Conservation (phyloP, 2,329 filamentous ascomycete species). For the Hymenoscyphus fraxineus region DNA sequence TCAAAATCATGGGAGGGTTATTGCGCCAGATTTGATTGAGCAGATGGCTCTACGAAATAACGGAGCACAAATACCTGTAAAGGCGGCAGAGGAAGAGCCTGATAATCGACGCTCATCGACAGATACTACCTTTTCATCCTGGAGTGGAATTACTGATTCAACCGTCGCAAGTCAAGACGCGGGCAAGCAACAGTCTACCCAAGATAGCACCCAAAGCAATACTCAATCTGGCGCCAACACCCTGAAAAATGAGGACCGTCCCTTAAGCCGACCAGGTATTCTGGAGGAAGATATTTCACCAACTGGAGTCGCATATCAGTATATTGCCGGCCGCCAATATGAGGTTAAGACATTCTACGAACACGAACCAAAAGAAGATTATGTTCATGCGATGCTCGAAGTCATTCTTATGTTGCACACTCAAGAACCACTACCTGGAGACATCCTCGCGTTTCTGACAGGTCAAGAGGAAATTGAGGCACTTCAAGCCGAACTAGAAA, state of each 20-base stretch:
- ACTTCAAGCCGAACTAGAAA: slow-evolving; percentile 74
- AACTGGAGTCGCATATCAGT: slow-evolving; percentile 36
- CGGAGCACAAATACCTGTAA: background rate
- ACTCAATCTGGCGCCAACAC: background rate
- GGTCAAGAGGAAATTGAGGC: slow-evolving; percentile 91
- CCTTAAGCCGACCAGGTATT: background rate
- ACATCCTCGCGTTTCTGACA: slow-evolving; percentile 87
- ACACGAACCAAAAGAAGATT: slow-evolving; percentile 69
- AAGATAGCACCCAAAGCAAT: background rate
- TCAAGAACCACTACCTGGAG: slow-evolving; percentile 86
- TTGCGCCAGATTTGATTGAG: slow-evolving; percentile 26
- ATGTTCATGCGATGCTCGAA: slow-evolving; percentile 77
- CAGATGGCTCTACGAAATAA: background rate
- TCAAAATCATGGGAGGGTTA: slow-evolving; percentile 25
- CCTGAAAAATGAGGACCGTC: background rate
- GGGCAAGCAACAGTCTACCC: slow-evolving; percentile 4
- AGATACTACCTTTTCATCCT: slow-evolving; percentile 21
- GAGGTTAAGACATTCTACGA: slow-evolving; percentile 78
- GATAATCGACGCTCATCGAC: slow-evolving; percentile 17
- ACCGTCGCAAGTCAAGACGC: slow-evolving; percentile 8
- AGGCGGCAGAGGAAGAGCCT: slow-evolving; percentile 2
- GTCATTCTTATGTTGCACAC: slow-evolving; percentile 82
- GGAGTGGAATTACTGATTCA: slow-evolving; percentile 25
- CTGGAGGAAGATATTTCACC: slow-evolving; percentile 16
- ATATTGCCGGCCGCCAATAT: slow-evolving; percentile 82